Evolutionary conservation across 2,329 filamentous ascomycete genomes (phyloP).

Genomic region (Coniochaeta prunicola): DNA sequence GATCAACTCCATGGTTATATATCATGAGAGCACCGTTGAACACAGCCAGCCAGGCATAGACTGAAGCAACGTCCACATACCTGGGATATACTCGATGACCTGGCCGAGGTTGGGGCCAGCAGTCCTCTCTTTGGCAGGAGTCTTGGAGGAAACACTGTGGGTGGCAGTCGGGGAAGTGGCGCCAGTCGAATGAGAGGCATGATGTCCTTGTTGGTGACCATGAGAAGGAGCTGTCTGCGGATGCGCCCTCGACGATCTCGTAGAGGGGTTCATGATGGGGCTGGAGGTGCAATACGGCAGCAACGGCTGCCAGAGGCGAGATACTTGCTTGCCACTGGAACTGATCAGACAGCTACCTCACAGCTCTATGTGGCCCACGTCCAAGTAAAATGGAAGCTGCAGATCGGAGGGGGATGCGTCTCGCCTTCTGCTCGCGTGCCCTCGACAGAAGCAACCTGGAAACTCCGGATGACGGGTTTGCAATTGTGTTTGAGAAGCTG

Average conservation of each 20-base stretch:
- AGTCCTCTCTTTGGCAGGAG: conserved; percentile 30
- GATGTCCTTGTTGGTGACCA: background rate
- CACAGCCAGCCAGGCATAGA: background rate
- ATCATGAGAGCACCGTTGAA: conserved; percentile 15
- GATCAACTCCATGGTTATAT: background rate
- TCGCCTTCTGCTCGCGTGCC: background rate
- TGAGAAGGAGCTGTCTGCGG: background rate
- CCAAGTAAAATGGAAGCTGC: background rate
- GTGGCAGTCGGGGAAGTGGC: conserved; percentile 2
- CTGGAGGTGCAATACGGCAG: background rate
- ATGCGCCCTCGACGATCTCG: background rate
- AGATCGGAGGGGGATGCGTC: background rate
- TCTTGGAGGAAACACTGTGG: background rate
- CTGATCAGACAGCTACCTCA: background rate
- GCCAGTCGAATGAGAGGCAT: background rate
- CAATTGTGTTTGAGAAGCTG: background rate
- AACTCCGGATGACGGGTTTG: background rate
- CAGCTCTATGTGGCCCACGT: background rate
- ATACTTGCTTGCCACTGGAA: background rate
- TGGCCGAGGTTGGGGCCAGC: conserved; percentile 65
- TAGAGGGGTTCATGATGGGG: background rate
- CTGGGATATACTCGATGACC: conserved; percentile 93
- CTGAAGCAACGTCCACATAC: conserved; percentile 41
- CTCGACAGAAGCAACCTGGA: background rate
- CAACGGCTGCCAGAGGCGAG: background rate